Evolutionary conservation across 106 monocot genomes (phyloP).

Genomic region (Alisma plantagoaquatica): DNA sequence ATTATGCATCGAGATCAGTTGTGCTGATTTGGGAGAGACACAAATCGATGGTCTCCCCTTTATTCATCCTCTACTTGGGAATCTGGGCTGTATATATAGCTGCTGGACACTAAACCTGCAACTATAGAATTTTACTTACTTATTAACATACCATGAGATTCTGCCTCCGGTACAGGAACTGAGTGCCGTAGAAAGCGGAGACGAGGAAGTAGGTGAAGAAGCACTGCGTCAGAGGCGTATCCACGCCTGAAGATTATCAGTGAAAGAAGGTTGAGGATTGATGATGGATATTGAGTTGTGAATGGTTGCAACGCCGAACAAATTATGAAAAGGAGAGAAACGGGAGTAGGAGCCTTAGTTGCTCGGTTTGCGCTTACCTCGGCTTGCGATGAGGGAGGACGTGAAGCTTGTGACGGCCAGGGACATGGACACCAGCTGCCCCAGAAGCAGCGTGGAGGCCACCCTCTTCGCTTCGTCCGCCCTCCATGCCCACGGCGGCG

Average conservation of each 20-base stretch:
- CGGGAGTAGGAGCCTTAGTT: neutral
- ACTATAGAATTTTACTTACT: no score
- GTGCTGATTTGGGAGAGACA: no score
- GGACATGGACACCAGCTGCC: constrained; percentile 50
- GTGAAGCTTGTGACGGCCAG: constrained; percentile 47
- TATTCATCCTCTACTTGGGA: no score
- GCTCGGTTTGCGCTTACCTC: constrained; percentile 15
- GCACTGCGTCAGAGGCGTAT: constrained; percentile 52
- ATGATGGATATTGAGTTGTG: no score
- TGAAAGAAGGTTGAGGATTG: no score
- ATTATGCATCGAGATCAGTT: no score
- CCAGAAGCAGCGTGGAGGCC: constrained; percentile 30
- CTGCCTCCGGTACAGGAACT: constrained; percentile 6
- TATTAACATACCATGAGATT: no score
- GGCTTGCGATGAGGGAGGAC: constrained; percentile 46
- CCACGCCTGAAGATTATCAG: constrained; percentile 44
- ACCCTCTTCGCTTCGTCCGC: constrained; percentile 30
- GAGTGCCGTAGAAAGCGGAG: neutral
- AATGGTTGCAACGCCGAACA: no score
- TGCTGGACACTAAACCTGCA: no score
- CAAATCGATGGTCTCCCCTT: no score
- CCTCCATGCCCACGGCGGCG: constrained; percentile 6
- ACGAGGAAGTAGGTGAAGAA: constrained; percentile 16
- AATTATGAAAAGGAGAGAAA: no score
- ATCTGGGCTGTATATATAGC: no score